phyloP scores from a whole-genome alignment of 805 yeast genomes.

The Candida multigemmis region DNA sequence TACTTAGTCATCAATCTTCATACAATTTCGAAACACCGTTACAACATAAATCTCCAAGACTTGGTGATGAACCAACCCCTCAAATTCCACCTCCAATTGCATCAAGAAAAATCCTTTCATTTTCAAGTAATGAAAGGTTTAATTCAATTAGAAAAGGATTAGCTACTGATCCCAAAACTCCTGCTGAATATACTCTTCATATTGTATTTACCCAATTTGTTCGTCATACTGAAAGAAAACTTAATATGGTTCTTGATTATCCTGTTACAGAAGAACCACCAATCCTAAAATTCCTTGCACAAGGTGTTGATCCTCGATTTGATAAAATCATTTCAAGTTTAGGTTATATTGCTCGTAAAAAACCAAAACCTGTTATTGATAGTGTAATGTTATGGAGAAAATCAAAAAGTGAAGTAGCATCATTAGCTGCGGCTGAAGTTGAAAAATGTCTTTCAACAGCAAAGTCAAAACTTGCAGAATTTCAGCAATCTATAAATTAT shows the following conservation, averaged over 20 bases:
- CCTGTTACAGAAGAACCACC: slow-evolving; percentile 71
- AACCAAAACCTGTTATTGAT: slow-evolving; percentile 94
- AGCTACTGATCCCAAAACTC: slow-evolving; percentile 55
- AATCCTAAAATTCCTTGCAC: slow-evolving; percentile 66
- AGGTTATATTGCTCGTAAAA: slow-evolving; percentile 82
- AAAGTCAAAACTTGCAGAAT: slow-evolving; percentile 4
- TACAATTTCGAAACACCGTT: slow-evolving; percentile 14
- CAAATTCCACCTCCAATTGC: slow-evolving; percentile 27
- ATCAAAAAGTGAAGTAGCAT: slow-evolving; percentile 79
- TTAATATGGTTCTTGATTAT: slow-evolving; percentile 59
- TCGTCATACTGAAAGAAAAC: slow-evolving; percentile 82
- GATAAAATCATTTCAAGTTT: slow-evolving; percentile 79
- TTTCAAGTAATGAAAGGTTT: slow-evolving; percentile 25
- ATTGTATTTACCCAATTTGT: slow-evolving; percentile 93
- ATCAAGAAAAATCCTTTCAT: slow-evolving; percentile 14
- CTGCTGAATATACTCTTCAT: slow-evolving; percentile 88
- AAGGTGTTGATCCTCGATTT: slow-evolving; percentile 78
- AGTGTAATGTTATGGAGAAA: slow-evolving; percentile 98
- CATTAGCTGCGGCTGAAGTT: slow-evolving; percentile 32
- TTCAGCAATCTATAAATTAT: slow-evolving; percentile 1
- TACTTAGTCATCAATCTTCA: too few relatives aligned
- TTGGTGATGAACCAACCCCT: slow-evolving; percentile 22
- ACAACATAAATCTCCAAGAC: slow-evolving; percentile 6
- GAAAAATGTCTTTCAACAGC: slow-evolving; percentile 25
- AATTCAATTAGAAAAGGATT: slow-evolving; percentile 21